phyloP scores from a whole-genome alignment of 805 yeast genomes.

The Cyberlindnera amylophila region DNA sequence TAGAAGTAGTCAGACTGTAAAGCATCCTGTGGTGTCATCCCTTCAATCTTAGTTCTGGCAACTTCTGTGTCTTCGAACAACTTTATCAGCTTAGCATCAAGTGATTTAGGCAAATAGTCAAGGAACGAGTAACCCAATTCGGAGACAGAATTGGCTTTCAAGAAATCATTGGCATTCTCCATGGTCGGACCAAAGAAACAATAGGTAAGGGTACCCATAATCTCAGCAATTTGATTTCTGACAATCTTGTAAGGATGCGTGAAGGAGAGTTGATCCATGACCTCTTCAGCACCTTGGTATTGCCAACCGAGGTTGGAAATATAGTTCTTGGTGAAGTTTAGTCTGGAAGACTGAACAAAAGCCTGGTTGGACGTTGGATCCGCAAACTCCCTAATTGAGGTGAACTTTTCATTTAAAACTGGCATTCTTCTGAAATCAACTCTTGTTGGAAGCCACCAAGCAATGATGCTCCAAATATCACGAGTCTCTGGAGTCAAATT shows the following conservation, averaged over 20 bases:
- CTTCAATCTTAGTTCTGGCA: conserved; percentile 32
- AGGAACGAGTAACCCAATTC: conserved; percentile 35
- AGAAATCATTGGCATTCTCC: conserved; percentile 36
- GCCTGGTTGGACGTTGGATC: conserved; percentile 62
- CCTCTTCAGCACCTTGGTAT: conserved; percentile 44
- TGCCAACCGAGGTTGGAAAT: conserved; percentile 52
- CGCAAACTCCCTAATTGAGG: conserved; percentile 34
- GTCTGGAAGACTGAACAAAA: conserved; percentile 56
- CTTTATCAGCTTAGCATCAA: conserved; percentile 36
- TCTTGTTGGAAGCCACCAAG: conserved; percentile 70
- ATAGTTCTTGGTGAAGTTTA: conserved; percentile 50
- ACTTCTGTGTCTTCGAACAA: conserved; percentile 43
- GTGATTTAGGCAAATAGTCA: conserved; percentile 26
- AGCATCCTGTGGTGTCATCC: conserved; percentile 49
- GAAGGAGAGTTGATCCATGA: conserved; percentile 39
- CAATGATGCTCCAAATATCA: conserved; percentile 69
- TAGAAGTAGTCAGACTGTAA: conserved; percentile 58
- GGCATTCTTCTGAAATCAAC: conserved; percentile 67
- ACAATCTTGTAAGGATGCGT: conserved; percentile 72
- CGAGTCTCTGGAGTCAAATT: conserved; percentile 72
- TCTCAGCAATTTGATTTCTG: conserved; percentile 60
- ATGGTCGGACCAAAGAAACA: conserved; percentile 41
- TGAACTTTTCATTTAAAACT: conserved; percentile 41
- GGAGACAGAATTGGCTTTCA: conserved; percentile 32
- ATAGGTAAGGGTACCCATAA: conserved; percentile 39